Percentiles rank a stretch among this genome's conserved stretches.
Evolutionary conservation across 768 basidiomycete species (phyloP).

Genomic region (Macrolepiota albuminosa): DNA sequence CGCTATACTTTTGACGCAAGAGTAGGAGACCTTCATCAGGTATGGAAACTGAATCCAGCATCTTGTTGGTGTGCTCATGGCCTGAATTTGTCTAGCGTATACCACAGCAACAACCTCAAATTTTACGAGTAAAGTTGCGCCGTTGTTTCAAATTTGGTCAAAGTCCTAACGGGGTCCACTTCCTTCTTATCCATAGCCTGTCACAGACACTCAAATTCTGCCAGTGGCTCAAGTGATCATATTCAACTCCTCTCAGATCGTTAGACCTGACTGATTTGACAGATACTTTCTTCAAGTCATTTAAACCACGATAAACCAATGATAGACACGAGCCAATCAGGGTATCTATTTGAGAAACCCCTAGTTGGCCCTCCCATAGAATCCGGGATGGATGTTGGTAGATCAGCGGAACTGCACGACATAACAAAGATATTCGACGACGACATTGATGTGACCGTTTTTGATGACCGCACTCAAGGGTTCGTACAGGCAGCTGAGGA

Average conservation of each 20-base stretch:
- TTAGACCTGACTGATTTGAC: background rate
- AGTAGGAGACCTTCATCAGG: background rate
- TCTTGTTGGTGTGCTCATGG: background rate
- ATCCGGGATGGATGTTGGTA: background rate
- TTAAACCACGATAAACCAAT: background rate
- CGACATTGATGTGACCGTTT: background rate
- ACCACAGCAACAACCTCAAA: background rate
- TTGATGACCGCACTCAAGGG: background rate
- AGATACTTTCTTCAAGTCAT: background rate
- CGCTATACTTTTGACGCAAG: background rate
- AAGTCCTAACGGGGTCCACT: background rate
- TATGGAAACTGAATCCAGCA: background rate
- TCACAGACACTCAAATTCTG: background rate
- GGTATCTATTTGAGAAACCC: background rate
- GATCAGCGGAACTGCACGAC: background rate
- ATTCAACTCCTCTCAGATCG: background rate
- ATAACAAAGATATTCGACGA: conserved; percentile 5
- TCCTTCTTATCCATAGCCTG: background rate
- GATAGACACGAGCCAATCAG: background rate
- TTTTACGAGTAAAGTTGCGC: background rate
- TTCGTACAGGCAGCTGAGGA: background rate
- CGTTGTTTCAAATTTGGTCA: background rate
- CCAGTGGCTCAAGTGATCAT: background rate
- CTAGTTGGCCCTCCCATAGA: background rate
- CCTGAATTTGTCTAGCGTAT: background rate